Percentiles rank a stretch among this genome's conserved stretches.
Conservation (phyloP, 768 basidiomycete genomes). For the Boletus sp. region DNA sequence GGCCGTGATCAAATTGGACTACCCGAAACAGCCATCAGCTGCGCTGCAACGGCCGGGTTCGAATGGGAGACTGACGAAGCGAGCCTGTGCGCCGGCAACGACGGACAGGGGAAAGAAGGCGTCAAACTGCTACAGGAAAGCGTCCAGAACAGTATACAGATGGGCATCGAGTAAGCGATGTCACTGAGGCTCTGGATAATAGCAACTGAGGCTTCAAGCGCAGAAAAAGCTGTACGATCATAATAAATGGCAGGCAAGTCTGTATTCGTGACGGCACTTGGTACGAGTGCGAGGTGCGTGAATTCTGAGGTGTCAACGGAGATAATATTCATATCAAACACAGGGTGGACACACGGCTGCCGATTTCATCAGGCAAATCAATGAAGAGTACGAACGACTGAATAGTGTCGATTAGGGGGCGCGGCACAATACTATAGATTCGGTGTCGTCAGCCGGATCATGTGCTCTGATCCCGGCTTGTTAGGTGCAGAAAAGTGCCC, state of each 20-base stretch:
- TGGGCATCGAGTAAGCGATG: slow-evolving; percentile 56
- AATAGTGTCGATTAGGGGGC: slow-evolving; percentile 40
- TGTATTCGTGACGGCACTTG: slow-evolving; percentile 78
- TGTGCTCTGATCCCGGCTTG: slow-evolving; percentile 9
- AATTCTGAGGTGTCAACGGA: slow-evolving; percentile 21
- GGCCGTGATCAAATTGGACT: slow-evolving; percentile 61
- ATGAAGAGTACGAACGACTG: slow-evolving; percentile 65
- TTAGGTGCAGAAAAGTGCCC: slow-evolving; percentile 13
- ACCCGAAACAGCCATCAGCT: slow-evolving; percentile 60
- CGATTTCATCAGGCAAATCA: slow-evolving; percentile 79
- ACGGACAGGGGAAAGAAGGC: slow-evolving; percentile 64
- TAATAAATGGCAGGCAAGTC: slow-evolving; percentile 65
- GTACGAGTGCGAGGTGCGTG: slow-evolving; percentile 74
- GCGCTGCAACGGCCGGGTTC: slow-evolving; percentile 60
- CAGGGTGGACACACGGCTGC: slow-evolving; percentile 71
- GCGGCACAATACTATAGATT: slow-evolving; percentile 7
- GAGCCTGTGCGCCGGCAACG: slow-evolving; percentile 57
- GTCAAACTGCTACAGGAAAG: slow-evolving; percentile 63
- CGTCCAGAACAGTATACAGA: slow-evolving; percentile 38
- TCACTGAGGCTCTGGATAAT: background rate
- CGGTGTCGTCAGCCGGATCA: slow-evolving; percentile 5
- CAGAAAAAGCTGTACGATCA: slow-evolving; percentile 85
- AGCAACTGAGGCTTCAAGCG: slow-evolving; percentile 8
- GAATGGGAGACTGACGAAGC: slow-evolving; percentile 65
- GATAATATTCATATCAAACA: slow-evolving; percentile 24